A percentile compares a stretch with the other conserved stretches of the same genome.
Conservation (phyloP, 768 basidiomycete genomes). For the Lentinus brumalis region DNA sequence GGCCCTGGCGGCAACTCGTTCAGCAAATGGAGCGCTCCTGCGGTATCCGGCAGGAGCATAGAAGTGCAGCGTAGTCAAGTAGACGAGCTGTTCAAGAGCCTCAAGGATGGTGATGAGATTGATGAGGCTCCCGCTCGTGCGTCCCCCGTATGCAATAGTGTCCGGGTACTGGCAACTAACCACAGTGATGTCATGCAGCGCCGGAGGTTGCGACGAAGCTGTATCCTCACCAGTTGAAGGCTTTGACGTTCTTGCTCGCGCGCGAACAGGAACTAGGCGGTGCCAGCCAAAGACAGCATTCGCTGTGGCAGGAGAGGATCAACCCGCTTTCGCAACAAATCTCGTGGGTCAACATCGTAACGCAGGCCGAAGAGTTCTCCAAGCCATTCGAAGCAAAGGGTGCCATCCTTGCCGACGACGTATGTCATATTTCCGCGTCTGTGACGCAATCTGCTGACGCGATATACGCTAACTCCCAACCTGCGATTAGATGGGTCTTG, state of each 20-base stretch:
- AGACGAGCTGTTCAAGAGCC: constrained; percentile 88
- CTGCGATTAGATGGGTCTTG: constrained; percentile 95
- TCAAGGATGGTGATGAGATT: constrained; percentile 87
- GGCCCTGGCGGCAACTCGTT: constrained; percentile 39
- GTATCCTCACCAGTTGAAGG: constrained; percentile 98
- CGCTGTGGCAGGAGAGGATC: constrained; percentile 66
- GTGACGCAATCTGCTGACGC: constrained; percentile 10
- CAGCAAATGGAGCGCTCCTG: constrained; percentile 58
- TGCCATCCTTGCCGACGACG: constrained; percentile 95
- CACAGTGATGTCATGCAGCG: constrained; percentile 38
- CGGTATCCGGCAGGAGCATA: constrained; percentile 70
- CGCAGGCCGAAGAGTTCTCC: constrained; percentile 69
- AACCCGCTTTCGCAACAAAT: constrained; percentile 49
- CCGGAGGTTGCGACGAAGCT: constrained; percentile 79
- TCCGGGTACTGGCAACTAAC: background rate
- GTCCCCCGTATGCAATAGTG: constrained; percentile 29
- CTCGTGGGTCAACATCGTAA: constrained; percentile 85
- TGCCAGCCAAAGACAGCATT: constrained; percentile 63
- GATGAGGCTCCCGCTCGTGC: constrained; percentile 83
- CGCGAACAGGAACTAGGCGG: constrained; percentile 67
- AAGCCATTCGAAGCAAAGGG: constrained; percentile 79
- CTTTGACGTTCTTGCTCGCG: constrained; percentile 91
- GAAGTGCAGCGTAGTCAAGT: constrained; percentile 93
- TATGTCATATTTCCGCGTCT: constrained; percentile 42
- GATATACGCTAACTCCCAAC: constrained; percentile 11